These are phyloP conservation scores for Cochlearia excelsa DNA, from an alignment of 345 rosid genomes.

Conservation along the genomic window DNA sequence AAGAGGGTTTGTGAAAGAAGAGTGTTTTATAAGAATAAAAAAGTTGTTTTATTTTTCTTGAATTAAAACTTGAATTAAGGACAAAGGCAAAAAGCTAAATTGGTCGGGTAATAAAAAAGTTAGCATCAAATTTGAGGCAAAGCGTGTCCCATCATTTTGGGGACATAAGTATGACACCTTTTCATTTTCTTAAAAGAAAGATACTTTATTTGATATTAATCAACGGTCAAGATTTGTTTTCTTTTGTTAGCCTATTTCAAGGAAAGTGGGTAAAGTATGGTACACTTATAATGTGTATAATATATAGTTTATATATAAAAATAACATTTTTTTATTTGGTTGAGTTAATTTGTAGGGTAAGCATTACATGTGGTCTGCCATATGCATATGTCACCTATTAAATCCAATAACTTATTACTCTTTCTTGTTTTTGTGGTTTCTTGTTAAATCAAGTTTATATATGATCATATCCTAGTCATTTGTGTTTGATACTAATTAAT, in stretches of 20 bases:
- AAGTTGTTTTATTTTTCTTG: slow-evolving; percentile 4
- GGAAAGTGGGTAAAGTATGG: slow-evolving; percentile 39
- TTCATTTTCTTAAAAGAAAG: slow-evolving; percentile 53
- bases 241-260: slow-evolving; percentile 40
- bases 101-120: slow-evolving; percentile 63
- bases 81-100: slow-evolving; percentile 65
- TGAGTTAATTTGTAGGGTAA: slow-evolving; percentile 40
- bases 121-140: slow-evolving; percentile 68
- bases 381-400: slow-evolving; percentile 32
- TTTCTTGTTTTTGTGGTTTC: slow-evolving; percentile 29
- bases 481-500: slow-evolving; percentile 7
- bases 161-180: slow-evolving; percentile 74
- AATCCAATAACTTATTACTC: slow-evolving; percentile 2
- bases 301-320: not conserved
- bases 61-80: slow-evolving; percentile 37
- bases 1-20: slow-evolving; percentile 32
- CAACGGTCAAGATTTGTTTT: slow-evolving; percentile 45
- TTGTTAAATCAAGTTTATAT: slow-evolving; percentile 24
- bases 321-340: slow-evolving; percentile 10
- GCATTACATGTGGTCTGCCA: slow-evolving; percentile 46
- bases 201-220: slow-evolving; percentile 21
- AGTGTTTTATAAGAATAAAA: slow-evolving; percentile 42
- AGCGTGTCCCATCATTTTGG: slow-evolving; percentile 48
- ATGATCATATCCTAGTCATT: slow-evolving; percentile 28
- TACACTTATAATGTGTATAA: slow-evolving; percentile 34